Percentiles rank a stretch among this genome's conserved stretches.
These are phyloP conservation scores for Quercus bicolor DNA, from an alignment of 306 rosid species.

Conservation along the genomic window DNA sequence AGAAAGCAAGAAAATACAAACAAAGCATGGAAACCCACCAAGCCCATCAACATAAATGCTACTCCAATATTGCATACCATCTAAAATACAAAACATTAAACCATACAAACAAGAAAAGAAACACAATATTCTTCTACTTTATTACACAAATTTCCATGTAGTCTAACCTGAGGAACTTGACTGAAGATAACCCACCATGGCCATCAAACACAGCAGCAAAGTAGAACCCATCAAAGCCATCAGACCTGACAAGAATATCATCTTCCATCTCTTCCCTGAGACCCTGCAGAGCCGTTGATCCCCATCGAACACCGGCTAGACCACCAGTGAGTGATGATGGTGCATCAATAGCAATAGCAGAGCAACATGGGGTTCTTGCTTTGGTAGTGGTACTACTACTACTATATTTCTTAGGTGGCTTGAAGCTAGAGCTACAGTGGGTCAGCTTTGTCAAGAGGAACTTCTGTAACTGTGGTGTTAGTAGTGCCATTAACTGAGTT, in stretches of 20 bases:
- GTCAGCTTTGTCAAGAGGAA: conserved; percentile 48
- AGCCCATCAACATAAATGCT: not conserved
- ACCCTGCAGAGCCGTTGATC: conserved; percentile 75
- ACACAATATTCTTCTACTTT: not conserved
- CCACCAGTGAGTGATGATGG: conserved; percentile 64
- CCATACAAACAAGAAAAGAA: not conserved
- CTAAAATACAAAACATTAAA: not conserved
- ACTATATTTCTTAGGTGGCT: conserved; percentile 18
- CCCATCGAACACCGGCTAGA: conserved; percentile 71
- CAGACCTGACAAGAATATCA: conserved; percentile 55
- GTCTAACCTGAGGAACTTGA: conserved; percentile 72
- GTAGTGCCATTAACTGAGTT: conserved; percentile 61
- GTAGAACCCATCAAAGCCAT: conserved; percentile 58
- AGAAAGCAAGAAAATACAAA: not conserved
- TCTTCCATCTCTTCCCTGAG: conserved; percentile 93
- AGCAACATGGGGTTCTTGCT: conserved; percentile 45
- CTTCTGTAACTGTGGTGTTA: conserved; percentile 69
- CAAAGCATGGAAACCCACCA: not conserved
- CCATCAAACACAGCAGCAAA: conserved; percentile 98
- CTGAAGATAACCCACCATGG: conserved; percentile 86
- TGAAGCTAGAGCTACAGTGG: conserved; percentile 22
- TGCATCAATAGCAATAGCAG: conserved; percentile 84
- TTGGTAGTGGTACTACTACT: not conserved
- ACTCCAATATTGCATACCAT: not conserved
- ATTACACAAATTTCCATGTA: not conserved